Percentiles rank a stretch among this genome's conserved stretches.
These are phyloP conservation scores for Penicillium freii DNA, from an alignment of 2,329 filamentous ascomycete species.

Conservation along the genomic window DNA sequence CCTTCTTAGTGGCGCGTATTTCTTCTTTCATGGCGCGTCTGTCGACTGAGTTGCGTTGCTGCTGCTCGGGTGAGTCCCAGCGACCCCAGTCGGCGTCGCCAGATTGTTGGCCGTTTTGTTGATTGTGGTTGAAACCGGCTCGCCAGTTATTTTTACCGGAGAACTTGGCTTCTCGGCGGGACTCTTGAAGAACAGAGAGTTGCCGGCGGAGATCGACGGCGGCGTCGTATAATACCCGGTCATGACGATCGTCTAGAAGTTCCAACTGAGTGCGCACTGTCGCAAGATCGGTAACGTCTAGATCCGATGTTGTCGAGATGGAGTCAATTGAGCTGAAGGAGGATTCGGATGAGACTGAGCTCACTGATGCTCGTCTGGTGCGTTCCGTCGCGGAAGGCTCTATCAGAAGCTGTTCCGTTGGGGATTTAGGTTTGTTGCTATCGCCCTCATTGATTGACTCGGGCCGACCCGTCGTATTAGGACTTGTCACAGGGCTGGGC, in stretches of 20 bases:
- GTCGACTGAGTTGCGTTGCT: conserved; percentile 30
- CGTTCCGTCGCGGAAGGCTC: conserved; percentile 10
- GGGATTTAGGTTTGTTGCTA: neutral
- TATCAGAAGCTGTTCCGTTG: neutral
- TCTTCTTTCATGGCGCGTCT: conserved; percentile 38
- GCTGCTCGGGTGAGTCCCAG: conserved; percentile 39
- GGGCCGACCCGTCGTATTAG: neutral
- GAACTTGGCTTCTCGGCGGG: conserved; percentile 32
- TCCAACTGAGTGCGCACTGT: conserved; percentile 38
- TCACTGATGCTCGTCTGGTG: conserved; percentile 30
- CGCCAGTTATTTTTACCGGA: conserved; percentile 26
- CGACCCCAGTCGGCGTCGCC: conserved; percentile 32
- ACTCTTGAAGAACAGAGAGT: conserved; percentile 33
- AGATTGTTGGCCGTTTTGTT: conserved; percentile 2
- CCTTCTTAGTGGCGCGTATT: conserved; percentile 37
- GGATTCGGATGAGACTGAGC: conserved; percentile 33
- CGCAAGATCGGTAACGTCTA: conserved; percentile 37
- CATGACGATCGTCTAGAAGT: conserved; percentile 35
- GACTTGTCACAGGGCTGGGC: conserved; percentile 6
- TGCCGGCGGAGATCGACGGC: conserved; percentile 38
- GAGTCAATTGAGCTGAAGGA: conserved; percentile 41
- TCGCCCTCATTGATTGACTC: neutral
- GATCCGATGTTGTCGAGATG: conserved; percentile 38
- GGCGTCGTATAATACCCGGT: conserved; percentile 37
- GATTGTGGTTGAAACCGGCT: conserved; percentile 16